These are phyloP conservation scores for Madurella mycetomatis DNA, from an alignment of 2,329 filamentous ascomycete species.

Conservation along the genomic window DNA sequence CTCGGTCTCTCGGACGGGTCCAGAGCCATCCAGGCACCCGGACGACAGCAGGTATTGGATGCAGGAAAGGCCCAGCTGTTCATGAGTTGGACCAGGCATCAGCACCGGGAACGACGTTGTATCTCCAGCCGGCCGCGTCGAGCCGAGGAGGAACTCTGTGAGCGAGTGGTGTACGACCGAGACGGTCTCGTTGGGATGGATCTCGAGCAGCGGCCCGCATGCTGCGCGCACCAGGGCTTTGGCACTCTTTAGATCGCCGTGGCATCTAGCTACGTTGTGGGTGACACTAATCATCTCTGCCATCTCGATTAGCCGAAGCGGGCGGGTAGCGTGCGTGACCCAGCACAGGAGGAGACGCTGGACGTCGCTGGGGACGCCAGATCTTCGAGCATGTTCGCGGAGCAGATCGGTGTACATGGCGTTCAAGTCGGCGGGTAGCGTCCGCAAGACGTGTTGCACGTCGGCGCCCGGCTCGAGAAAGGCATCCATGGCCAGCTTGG, in stretches of 20 bases:
- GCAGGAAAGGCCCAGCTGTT: slow-evolving; percentile 21
- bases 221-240: slow-evolving; percentile 37
- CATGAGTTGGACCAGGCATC: slow-evolving; percentile 21
- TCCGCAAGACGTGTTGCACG: slow-evolving; percentile 26
- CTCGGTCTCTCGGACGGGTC: background rate
- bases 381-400: slow-evolving; percentile 33
- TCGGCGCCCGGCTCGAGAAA: slow-evolving; percentile 27
- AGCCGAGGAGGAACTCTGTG: slow-evolving; percentile 40
- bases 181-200: slow-evolving; percentile 41
- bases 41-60: slow-evolving; percentile 23
- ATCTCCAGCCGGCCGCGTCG: slow-evolving; percentile 11
- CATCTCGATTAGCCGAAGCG: slow-evolving; percentile 41
- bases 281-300: slow-evolving; percentile 30
- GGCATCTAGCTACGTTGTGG: background rate
- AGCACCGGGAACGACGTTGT: slow-evolving; percentile 19
- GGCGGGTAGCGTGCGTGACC: slow-evolving; percentile 39
- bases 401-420: slow-evolving; percentile 41
- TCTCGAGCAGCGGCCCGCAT: slow-evolving; percentile 42
- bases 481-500: slow-evolving; percentile 40
- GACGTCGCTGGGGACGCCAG: slow-evolving; percentile 29
- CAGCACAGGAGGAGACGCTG: slow-evolving; percentile 38
- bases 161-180: slow-evolving; percentile 45
- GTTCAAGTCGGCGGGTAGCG: slow-evolving; percentile 35
- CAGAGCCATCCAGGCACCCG: slow-evolving; percentile 12
- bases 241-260: slow-evolving; percentile 24